Evolutionary conservation across 768 basidiomycete species (phyloP).

Genomic region (Pleurotus tuoliensis): DNA sequence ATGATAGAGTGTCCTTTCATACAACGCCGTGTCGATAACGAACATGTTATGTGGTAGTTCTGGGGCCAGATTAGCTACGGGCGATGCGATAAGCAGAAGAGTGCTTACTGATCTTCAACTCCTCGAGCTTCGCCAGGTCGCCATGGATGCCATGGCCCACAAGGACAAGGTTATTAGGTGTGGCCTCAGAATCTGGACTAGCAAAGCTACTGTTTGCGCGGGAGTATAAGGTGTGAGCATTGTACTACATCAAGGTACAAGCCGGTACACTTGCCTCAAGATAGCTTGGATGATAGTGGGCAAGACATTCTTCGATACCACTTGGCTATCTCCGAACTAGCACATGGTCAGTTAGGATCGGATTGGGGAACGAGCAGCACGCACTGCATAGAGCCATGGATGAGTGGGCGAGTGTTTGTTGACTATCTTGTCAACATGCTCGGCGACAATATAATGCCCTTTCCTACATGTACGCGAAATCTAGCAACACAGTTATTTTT

Average conservation of each 20-base stretch:
- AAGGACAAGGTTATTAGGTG: slow-evolving; percentile 65
- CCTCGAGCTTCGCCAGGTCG: slow-evolving; percentile 61
- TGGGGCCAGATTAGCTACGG: slow-evolving; percentile 20
- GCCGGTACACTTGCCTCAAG: slow-evolving; percentile 47
- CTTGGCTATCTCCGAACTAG: slow-evolving; percentile 78
- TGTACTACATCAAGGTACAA: neutral
- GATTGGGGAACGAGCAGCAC: slow-evolving; percentile 19
- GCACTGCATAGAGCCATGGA: slow-evolving; percentile 62
- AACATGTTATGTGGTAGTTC: slow-evolving; percentile 75
- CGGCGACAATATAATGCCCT: slow-evolving; percentile 73
- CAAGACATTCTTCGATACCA: slow-evolving; percentile 63
- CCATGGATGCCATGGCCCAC: slow-evolving; percentile 57
- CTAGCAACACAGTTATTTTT: too few species aligned
- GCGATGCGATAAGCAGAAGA: neutral
- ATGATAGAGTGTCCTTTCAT: slow-evolving; percentile 61
- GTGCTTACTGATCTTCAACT: slow-evolving; percentile 75
- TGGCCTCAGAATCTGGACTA: slow-evolving; percentile 74
- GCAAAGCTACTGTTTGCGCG: slow-evolving; percentile 55
- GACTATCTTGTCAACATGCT: slow-evolving; percentile 60
- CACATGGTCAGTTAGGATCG: slow-evolving; percentile 9
- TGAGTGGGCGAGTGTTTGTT: slow-evolving; percentile 63
- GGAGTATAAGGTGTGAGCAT: neutral
- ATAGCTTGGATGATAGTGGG: slow-evolving; percentile 68
- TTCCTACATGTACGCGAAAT: slow-evolving; percentile 28
- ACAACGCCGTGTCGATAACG: slow-evolving; percentile 57